Percentiles rank a stretch among this genome's conserved stretches.
These are phyloP conservation scores for Calonectria pteridis DNA, from an alignment of 2,329 filamentous ascomycete genomes.

Conservation along the genomic window DNA sequence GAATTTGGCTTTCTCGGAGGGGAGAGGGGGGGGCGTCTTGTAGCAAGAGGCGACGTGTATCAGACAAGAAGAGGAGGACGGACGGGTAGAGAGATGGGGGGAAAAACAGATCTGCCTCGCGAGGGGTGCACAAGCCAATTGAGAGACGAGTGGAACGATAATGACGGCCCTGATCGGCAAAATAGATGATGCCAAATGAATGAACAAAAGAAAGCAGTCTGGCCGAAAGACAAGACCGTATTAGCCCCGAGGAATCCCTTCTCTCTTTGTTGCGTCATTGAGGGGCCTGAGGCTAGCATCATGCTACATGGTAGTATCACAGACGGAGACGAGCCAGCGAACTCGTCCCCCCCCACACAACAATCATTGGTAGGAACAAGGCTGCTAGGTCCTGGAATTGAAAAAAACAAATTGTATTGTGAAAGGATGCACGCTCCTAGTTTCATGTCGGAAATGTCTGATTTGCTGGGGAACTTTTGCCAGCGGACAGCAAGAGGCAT, in stretches of 20 bases:
- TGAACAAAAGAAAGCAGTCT: background rate
- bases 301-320: background rate
- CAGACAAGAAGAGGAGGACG: background rate
- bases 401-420: background rate
- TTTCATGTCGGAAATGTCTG: background rate
- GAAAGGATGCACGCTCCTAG: background rate
- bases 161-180: conserved; percentile 35
- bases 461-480: background rate
- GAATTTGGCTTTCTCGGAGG: background rate
- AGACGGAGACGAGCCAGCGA: background rate
- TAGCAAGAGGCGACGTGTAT: conserved; percentile 14
- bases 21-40: background rate
- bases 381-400: background rate
- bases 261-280: background rate
- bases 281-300: background rate
- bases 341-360: background rate
- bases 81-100: background rate
- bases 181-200: conserved; percentile 30
- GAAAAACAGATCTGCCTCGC: background rate
- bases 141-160: conserved; percentile 34
- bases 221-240: background rate
- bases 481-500: background rate
- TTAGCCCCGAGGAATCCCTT: background rate
- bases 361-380: background rate
- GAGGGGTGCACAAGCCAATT: conserved; percentile 28